Percentiles rank a stretch among this genome's conserved stretches.
Evolutionary conservation across 1,284 basidiomycete genomes (phyloP).

Genomic region (Golubevia pallescens): DNA sequence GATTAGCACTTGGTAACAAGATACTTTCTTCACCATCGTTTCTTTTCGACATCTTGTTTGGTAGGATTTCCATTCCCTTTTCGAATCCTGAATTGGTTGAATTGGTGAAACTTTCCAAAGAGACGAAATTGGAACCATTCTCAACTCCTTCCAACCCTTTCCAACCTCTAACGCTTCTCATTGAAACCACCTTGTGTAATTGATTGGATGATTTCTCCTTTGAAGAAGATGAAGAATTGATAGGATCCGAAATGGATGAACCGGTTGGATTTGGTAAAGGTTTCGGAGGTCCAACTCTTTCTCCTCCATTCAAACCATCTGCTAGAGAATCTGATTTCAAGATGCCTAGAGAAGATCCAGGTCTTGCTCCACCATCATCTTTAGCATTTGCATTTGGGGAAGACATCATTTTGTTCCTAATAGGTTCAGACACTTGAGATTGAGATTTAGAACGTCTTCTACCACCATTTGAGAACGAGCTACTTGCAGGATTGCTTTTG

Average conservation of each 20-base stretch:
- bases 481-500: not conserved
- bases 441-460: constrained; percentile 1
- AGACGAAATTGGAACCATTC: constrained; percentile 35
- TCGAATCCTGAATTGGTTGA: constrained; percentile 27
- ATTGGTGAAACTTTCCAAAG: constrained; percentile 8
- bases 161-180: constrained; percentile 34
- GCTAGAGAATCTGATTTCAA: not conserved
- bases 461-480: not conserved
- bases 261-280: constrained; percentile 1
- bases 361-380: not conserved
- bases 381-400: not conserved
- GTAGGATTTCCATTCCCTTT: constrained; percentile 29
- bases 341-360: not conserved
- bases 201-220: constrained; percentile 17
- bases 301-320: not conserved
- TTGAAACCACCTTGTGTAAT: constrained; percentile 7
- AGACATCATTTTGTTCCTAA: not conserved
- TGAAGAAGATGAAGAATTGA: constrained; percentile 10
- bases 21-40: constrained; percentile 43
- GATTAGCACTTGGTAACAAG: constrained; percentile 7
- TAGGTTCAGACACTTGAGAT: not conserved
- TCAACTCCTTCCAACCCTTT: constrained; percentile 41
- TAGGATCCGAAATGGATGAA: constrained; percentile 3
- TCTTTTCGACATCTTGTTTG: constrained; percentile 22
- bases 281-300: constrained; percentile 1